A percentile compares a stretch with the other conserved stretches of the same genome.
Conservation (phyloP, 2,329 filamentous ascomycete species). For the Scedosporium apiospermum region DNA sequence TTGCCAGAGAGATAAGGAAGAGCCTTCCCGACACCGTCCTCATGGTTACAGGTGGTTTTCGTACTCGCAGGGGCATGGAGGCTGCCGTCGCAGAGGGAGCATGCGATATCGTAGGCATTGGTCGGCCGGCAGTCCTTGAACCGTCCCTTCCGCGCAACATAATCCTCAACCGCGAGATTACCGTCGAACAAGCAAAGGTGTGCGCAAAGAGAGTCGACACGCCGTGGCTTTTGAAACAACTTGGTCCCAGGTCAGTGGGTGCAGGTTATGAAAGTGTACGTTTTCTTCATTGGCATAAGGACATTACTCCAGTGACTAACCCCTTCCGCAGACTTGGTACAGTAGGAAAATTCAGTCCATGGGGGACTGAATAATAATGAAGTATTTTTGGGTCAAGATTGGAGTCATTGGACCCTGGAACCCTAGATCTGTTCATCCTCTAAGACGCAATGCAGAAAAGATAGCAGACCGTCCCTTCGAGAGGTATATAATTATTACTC, state of each 20-base stretch:
- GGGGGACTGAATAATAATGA: no score
- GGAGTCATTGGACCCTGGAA: no score
- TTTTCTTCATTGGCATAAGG: not conserved
- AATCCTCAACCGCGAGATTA: conserved; percentile 24
- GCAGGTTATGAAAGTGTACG: conserved; percentile 15
- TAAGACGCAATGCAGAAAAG: no score
- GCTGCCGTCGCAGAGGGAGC: conserved; percentile 24
- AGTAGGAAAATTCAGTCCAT: not conserved
- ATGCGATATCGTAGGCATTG: conserved; percentile 33
- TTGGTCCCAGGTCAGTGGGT: conserved; percentile 11
- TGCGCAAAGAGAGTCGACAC: conserved; percentile 16
- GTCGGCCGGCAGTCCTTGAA: conserved; percentile 26
- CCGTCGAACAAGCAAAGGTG: conserved; percentile 22
- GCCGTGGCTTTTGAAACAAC: conserved; percentile 14
- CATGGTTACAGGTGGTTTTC: conserved; percentile 56
- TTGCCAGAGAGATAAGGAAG: conserved; percentile 41
- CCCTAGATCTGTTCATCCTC: no score
- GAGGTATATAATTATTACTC: no score
- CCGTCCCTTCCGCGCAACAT: conserved; percentile 24
- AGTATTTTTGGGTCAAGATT: no score
- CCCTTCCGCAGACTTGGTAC: not conserved
- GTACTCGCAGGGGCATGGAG: conserved; percentile 34
- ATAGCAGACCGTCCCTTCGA: no score
- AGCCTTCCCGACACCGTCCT: conserved; percentile 33
- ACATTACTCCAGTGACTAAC: not conserved